Evolutionary conservation across 2,329 filamentous ascomycete genomes (phyloP).

Genomic region (Fusarium redolens): DNA sequence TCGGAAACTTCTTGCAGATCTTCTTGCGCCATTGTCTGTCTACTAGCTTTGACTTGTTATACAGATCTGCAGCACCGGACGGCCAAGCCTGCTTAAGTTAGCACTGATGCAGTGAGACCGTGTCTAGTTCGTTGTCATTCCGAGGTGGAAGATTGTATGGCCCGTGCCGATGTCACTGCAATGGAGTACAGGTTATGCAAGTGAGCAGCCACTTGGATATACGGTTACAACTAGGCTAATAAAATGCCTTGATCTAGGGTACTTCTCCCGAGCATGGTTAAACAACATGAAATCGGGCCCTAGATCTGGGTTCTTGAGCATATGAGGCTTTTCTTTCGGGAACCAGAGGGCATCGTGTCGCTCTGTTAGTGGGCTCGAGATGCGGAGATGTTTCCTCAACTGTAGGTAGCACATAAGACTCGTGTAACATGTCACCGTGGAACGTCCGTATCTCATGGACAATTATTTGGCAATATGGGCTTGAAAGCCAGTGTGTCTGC

Average conservation of each 20-base stretch:
- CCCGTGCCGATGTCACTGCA: not conserved
- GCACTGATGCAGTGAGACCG: not conserved
- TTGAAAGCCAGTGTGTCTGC: not conserved
- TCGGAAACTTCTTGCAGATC: not conserved
- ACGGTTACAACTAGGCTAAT: not conserved
- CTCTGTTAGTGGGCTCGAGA: not conserved
- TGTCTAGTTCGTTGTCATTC: not conserved
- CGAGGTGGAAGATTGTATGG: not conserved
- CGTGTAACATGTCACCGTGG: not conserved
- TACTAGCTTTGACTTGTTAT: not conserved
- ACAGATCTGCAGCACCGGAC: not conserved
- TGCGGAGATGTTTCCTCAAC: not conserved
- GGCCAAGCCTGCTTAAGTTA: not conserved
- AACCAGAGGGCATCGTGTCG: not conserved
- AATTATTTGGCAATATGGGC: not conserved
- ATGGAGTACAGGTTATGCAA: not conserved
- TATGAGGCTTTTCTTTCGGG: not conserved
- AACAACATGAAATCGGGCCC: not conserved
- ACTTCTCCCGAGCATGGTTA: not conserved
- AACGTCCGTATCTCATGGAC: not conserved
- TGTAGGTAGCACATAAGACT: not conserved
- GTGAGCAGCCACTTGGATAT: not conserved
- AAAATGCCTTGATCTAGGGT: not conserved
- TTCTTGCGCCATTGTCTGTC: not conserved
- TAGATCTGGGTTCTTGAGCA: not conserved